phyloP scores from a whole-genome alignment of 805 yeast genomes.

The Nematodospora valgi region DNA sequence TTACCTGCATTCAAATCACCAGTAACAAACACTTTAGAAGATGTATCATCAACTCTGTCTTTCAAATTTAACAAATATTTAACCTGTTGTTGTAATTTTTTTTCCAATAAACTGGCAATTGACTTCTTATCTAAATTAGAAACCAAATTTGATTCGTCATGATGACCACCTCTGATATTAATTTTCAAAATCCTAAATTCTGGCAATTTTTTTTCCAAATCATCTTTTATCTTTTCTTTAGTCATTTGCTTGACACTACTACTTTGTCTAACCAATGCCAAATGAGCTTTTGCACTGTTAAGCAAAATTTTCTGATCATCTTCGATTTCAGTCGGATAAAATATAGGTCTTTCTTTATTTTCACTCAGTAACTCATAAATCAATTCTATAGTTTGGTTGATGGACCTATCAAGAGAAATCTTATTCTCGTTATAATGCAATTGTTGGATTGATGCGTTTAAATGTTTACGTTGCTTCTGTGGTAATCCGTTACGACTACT shows the following conservation, averaged over 20 bases:
- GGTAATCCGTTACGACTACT: constrained; percentile 5
- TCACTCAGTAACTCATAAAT: constrained; percentile 51
- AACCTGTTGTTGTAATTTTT: constrained; percentile 60
- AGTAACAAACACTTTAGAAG: constrained; percentile 91
- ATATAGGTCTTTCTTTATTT: constrained; percentile 58
- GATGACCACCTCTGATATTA: constrained; percentile 54
- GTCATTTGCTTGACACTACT: constrained; percentile 7
- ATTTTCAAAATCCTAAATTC: constrained; percentile 62
- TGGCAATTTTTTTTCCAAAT: constrained; percentile 20
- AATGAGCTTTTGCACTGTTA: constrained; percentile 49
- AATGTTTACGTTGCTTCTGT: constrained; percentile 12
- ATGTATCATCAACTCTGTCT: constrained; percentile 81
- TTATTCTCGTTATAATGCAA: constrained; percentile 73
- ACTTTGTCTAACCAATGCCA: constrained; percentile 50
- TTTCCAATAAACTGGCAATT: constrained; percentile 64
- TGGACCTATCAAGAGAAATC: constrained; percentile 58
- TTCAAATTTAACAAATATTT: constrained; percentile 69
- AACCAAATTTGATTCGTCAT: constrained; percentile 37
- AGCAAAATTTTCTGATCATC: constrained; percentile 31
- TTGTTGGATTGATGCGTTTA: constrained; percentile 63
- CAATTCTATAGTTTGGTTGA: constrained; percentile 49
- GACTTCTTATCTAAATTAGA: constrained; percentile 63
- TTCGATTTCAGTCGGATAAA: constrained; percentile 50
- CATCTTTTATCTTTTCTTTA: constrained; percentile 8
- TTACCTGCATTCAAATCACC: constrained; percentile 98